Evolutionary conservation across 495 filamentous ascomycete genomes (phyloP).

Genomic region (Talaromyces trachyspermus): DNA sequence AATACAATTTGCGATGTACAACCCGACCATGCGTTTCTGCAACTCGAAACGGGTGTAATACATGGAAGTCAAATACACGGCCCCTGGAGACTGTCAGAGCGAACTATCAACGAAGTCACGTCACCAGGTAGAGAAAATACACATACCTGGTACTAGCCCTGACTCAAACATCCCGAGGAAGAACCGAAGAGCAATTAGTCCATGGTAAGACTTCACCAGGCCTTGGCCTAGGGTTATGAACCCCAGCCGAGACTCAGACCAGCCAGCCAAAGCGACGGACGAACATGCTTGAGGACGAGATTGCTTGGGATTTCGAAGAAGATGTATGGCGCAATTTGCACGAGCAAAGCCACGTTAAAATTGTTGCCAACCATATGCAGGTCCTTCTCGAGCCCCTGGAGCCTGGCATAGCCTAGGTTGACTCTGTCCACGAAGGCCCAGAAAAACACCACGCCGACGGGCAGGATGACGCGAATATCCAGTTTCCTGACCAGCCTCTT

Average conservation of each 20-base stretch:
- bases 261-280: conserved; percentile 51
- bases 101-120: background rate
- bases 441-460: conserved; percentile 30
- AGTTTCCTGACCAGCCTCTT: conserved; percentile 30
- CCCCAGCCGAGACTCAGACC: conserved; percentile 51
- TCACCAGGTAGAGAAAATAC: background rate
- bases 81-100: conserved; percentile 15
- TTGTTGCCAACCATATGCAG: conserved; percentile 47
- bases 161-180: conserved; percentile 53
- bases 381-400: conserved; percentile 53
- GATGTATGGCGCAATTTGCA: conserved; percentile 63
- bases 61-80: conserved; percentile 48
- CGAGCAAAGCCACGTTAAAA: conserved; percentile 55
- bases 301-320: conserved; percentile 60
- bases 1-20: conserved; percentile 50
- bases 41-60: conserved; percentile 59
- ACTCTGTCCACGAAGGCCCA: conserved; percentile 41
- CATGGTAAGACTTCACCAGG: conserved; percentile 42
- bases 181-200: conserved; percentile 47
- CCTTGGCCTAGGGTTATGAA: conserved; percentile 51
- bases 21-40: conserved; percentile 50
- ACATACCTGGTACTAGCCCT: conserved; percentile 48
- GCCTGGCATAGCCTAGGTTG: conserved; percentile 57
- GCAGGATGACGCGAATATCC: conserved; percentile 34
- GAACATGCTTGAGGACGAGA: conserved; percentile 56